Evolutionary conservation across 2,329 filamentous ascomycete genomes (phyloP).

Genomic region (Talaromyces sp.): DNA sequence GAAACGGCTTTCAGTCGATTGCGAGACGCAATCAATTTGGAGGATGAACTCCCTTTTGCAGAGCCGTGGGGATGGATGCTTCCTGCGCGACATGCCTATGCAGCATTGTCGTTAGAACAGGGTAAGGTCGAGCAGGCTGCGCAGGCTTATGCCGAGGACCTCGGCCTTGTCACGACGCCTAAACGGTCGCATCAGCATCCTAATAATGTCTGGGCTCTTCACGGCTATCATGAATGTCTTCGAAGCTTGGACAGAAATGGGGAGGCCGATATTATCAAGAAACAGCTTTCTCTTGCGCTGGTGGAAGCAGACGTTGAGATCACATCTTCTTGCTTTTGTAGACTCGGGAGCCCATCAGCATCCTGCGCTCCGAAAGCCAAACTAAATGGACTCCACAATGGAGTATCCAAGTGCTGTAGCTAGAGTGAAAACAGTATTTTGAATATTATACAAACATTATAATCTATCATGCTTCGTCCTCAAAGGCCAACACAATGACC

Average conservation of each 20-base stretch:
- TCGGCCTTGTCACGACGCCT: slow-evolving; percentile 60
- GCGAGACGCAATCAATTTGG: slow-evolving; percentile 57
- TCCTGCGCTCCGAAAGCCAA: not conserved
- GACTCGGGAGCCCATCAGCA: slow-evolving; percentile 20
- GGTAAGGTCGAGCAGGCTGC: slow-evolving; percentile 58
- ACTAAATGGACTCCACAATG: slow-evolving; percentile 6
- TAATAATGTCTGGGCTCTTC: slow-evolving; percentile 74
- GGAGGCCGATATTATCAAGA: slow-evolving; percentile 51
- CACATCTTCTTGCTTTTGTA: slow-evolving; percentile 60
- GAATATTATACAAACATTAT: not conserved
- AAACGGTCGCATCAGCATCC: slow-evolving; percentile 66
- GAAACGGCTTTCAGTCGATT: slow-evolving; percentile 62
- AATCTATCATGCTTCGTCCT: too few relatives aligned
- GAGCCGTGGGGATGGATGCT: slow-evolving; percentile 82
- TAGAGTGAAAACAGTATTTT: not conserved
- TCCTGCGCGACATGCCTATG: slow-evolving; percentile 69
- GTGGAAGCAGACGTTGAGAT: slow-evolving; percentile 63
- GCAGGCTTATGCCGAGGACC: slow-evolving; percentile 61
- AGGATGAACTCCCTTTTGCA: slow-evolving; percentile 67
- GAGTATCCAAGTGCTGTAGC: not conserved
- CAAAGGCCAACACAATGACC: too few relatives aligned
- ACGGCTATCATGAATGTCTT: slow-evolving; percentile 72
- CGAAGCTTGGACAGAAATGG: slow-evolving; percentile 51
- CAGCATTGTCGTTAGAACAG: slow-evolving; percentile 69
- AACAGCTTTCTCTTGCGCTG: slow-evolving; percentile 55